Conservation (phyloP, 2,329 filamentous ascomycete genomes). For the Lasiodiplodia hormozganensis region DNA sequence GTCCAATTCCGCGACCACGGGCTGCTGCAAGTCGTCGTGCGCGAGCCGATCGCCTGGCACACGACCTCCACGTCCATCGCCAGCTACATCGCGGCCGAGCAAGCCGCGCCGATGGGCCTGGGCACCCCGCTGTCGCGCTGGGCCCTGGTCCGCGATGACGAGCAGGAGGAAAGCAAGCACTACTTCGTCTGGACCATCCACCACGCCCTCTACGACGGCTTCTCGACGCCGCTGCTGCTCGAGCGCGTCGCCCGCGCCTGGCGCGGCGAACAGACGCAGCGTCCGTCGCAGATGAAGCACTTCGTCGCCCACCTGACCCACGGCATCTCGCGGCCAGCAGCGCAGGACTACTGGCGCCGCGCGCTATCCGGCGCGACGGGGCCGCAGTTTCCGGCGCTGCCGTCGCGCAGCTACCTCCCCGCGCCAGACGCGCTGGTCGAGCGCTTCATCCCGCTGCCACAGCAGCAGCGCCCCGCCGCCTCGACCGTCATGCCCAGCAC, state of each 20-base stretch:
- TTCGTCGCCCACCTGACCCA: conserved; percentile 63
- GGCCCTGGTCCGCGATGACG: conserved; percentile 39
- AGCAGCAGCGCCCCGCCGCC: conserved; percentile 47
- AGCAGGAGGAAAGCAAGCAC: too few species aligned
- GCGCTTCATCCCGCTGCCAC: background rate
- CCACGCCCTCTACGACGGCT: conserved; percentile 52
- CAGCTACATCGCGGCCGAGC: conserved; percentile 45
- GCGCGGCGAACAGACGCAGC: background rate
- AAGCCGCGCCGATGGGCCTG: conserved; percentile 47
- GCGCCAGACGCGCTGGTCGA: conserved; percentile 53
- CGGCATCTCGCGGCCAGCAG: conserved; percentile 39
- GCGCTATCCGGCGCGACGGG: conserved; percentile 65
- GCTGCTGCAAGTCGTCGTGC: conserved; percentile 50
- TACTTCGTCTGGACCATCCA: conserved; percentile 49
- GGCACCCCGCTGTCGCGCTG: conserved; percentile 49
- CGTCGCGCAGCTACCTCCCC: conserved; percentile 58
- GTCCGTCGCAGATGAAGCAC: conserved; percentile 56
- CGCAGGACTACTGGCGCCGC: conserved; percentile 73
- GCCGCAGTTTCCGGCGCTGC: conserved; percentile 60
- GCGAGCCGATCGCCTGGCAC: conserved; percentile 47
- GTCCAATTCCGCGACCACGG: conserved; percentile 45
- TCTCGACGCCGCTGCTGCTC: conserved; percentile 41
- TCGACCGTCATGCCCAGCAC: conserved; percentile 59
- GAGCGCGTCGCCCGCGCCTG: conserved; percentile 41
- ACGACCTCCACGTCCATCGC: conserved; percentile 33